Evolutionary conservation across 2,329 filamentous ascomycete species (phyloP), one percentile per base, ranked within the genome.

Genomic region (Phoma sp.): DNA sequence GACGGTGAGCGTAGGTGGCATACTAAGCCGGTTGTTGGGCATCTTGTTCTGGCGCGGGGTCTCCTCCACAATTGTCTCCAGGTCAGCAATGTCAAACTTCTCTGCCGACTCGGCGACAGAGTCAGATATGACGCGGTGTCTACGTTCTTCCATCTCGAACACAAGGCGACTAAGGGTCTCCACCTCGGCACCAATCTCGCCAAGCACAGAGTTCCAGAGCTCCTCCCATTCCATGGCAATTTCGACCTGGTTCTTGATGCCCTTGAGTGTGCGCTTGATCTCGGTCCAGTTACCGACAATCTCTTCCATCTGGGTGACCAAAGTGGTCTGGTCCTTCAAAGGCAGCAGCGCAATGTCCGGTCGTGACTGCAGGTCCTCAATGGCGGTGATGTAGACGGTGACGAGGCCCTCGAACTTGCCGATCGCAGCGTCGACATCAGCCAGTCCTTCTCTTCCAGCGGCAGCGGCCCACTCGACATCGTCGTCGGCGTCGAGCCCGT

Each of bases 191-290:
- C 93, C 91, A 57, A 98, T 96, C 72, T 98, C 93, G 37, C 93
- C 93, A 2, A 99, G 81, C 3, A 98, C 93, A 60, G 85, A 91
- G 65, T 92, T 92, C 93, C 95, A 98, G 29, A 99, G 81, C 76
- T 98, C 93, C 74, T 97, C 93, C 93, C 93, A 99, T 71, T 99
- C 95, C 92, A 98, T 96, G 39, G 95, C 95, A 53, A 96, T 87
- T 75, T 98, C 95, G 15, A 99, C 93, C 70, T 98, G 93, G 40
- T 85, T 85, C 72, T 96, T 96, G 50, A 96, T 89, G 21, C 78
- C 87, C 59, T 89, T 89, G 43, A 99, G 79, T 1, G 89, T 88
- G 34, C 80, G 81, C 66, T 92, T 90, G 66, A 97, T 93, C 61
- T 87, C 87, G 37, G 86, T 83, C 95, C 95, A 99, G 67, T 93